Evolutionary conservation across 495 filamentous ascomycete species (phyloP), one percentile per base, ranked within the genome.

Genomic region (Ascodesmis nigricans): DNA sequence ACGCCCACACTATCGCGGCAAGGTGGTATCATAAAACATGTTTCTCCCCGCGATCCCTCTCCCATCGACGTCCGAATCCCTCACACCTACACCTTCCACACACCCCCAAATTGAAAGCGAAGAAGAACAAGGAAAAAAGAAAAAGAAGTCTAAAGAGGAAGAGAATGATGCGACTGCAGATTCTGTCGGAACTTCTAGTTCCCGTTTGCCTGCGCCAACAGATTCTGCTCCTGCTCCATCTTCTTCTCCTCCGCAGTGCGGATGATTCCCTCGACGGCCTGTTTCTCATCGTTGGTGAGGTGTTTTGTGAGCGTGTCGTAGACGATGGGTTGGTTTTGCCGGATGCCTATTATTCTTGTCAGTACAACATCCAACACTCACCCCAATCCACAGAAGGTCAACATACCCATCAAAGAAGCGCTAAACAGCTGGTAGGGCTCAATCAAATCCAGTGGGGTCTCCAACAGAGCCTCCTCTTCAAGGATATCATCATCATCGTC

Each of bases 401-500:
- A 67, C 78, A 44, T 74, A 92, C 87, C 74, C 42, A 90, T 45
- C 38, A 97, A 58, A 11, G 77, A 69, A 40, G 66, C 59, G 54
- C 76, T 71, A 64, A 97, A 91, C 41, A 90, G 57, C 43, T 67
- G 64, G 53, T 97, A 97, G 5, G 84, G 83, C 53, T 97, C 90
- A 35, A 97, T 62, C 55, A 80, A 79, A 57, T 97, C 90, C 21
- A 97, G 60, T 16, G 83, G 87, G 4, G 84, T 87, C 54, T 95
- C 87, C 7, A 95, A 69, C 33, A 93, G 60, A 32, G 74, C 73
- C 53, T 84, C 82, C 45, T 97, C 87, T 47, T 93, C 87, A 16
- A 91, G 63, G 14, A 90, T 71, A 21, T 93, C 83, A 26, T 87
- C 83, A 17, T 91, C 80, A 5, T 72, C 70, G 5, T 58, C 46